Evolutionary conservation across 306 rosid species (phyloP), one percentile per base, ranked within the genome.

Genomic region (Lotus japonicus): DNA sequence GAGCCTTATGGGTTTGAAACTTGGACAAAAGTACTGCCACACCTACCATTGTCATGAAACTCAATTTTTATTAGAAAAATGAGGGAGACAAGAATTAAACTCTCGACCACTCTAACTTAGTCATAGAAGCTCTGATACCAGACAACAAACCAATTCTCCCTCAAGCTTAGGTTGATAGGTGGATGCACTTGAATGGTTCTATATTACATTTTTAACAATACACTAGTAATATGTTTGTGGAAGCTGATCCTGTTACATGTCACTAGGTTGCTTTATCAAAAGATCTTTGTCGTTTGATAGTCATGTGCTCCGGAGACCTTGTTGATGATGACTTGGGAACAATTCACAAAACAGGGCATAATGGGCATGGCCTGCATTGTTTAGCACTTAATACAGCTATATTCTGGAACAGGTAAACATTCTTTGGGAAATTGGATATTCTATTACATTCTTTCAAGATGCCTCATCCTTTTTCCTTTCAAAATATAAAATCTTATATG

Each of bases 221-320:
- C 13, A 9, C 21, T 53, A 52, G 21, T 55, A 50, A 51, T 68
- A 64, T 74, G 64, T 66, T 14, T 58, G 54, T 41, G 71, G 69
- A 60, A 76, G 58, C 79, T 81, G 56, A 84, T 51, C 62, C 55
- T 79, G 42, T 81, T 75, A 41, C 54, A 42, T 73, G 45, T 79
- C 79, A 58, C 75, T 75, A 92, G 97, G 97, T 85, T 64, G 85
- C 91, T 72, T 82, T 92, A 80, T 92, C 98, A 38, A 92, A 89
- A 77, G 97, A 92, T 80, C 89, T 92, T 75, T 85, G 97, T 71
- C 89, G 90, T 77, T 85, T 92, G 92, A 76, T 88, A 68, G 96
- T 92, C 83, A 83, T 79, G 79, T 89, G 96, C 81, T 89, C 95
- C 23, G 98, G 95, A 82, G 90, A 83, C 75, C 81, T 88, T 52